Evolutionary conservation across 2,329 filamentous ascomycete species (phyloP), one percentile per base, ranked within the genome.

Genomic region (Grosmannia huntii): DNA sequence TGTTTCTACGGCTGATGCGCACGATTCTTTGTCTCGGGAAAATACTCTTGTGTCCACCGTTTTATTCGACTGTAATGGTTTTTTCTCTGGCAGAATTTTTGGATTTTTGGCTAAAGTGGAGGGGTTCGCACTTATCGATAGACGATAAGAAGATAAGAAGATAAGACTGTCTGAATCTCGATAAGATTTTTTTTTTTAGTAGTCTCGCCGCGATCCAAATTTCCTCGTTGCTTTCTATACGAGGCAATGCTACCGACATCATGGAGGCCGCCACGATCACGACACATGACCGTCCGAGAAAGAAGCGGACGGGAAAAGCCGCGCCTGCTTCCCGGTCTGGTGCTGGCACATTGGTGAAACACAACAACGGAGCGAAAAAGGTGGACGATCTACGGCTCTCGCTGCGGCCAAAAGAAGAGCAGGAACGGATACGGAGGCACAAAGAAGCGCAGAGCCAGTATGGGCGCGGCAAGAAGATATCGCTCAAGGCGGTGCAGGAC

Each of bases 401-500:
- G 62, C 75, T 85, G 50, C 65, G 76, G 31, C 71, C 78, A 48
- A 78, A 76, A 62, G 67, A 74, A 59, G 79, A 82, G 66, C 72
- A 74, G 59, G 73, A 78, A 64, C 77, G 74, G 66, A 69, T 73
- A 56, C 77, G 76, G 60, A 78, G 79, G 49, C 68, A 78, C 60
- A 77, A 77, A 66, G 77, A 84, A 65, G 89, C 89, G 56, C 80
- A 90, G 65, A 81, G 83, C 66, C 80, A 80, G 57, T 99, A 99
- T 73, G 94, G 94, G 38, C 85, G 94, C 64, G 94, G 94, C 55
- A 82, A 82, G 64, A 81, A 81, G 62, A 86, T 64, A 41, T 49
- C 86, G 60, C 78, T 85, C 52, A 86, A 86, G 67, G 77, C 75
- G 10, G 83, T 96, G 66, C 87, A 85, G 66, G 90, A 97, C 76